phyloP scores from a whole-genome alignment of 495 filamentous ascomycete species.

The Podospora fimiseda region DNA sequence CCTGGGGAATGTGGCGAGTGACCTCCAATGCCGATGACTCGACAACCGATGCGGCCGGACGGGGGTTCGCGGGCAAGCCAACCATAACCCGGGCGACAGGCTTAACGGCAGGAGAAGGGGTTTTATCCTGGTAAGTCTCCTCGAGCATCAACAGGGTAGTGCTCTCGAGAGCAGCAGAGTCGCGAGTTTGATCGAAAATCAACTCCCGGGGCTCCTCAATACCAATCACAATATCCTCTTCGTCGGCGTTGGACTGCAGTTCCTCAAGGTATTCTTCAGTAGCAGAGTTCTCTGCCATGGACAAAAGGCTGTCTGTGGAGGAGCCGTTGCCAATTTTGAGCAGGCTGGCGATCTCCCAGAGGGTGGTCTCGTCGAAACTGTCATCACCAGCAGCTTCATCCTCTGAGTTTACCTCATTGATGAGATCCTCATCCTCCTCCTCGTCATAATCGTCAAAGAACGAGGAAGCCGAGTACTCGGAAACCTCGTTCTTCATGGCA shows the following conservation, averaged over 20 bases:
- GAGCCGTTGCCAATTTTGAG: conserved; percentile 41
- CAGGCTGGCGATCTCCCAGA: conserved; percentile 53
- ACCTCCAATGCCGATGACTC: conserved; percentile 7
- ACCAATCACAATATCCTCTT: conserved; percentile 28
- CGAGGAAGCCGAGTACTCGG: conserved; percentile 36
- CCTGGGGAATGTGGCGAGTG: conserved; percentile 7
- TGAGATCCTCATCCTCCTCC: conserved; percentile 26
- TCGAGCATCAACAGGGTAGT: conserved; percentile 22
- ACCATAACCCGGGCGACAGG: conserved; percentile 7
- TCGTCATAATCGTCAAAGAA: conserved; percentile 48
- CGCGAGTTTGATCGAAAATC: conserved; percentile 15
- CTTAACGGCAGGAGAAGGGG: conserved; percentile 16
- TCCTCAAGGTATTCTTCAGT: conserved; percentile 26
- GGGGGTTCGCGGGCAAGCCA: conserved; percentile 13
- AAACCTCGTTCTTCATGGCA: conserved; percentile 29
- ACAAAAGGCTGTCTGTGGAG: conserved; percentile 40
- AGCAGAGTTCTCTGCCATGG: conserved; percentile 16
- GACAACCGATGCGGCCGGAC: neutral
- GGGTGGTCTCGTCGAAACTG: conserved; percentile 48
- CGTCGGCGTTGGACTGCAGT: conserved; percentile 28
- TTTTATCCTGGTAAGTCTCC: conserved; percentile 1
- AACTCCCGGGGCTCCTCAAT: conserved; percentile 22
- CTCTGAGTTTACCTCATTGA: conserved; percentile 31
- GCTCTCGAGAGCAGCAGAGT: conserved; percentile 22
- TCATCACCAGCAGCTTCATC: conserved; percentile 38